Conservation (phyloP, 352 stramenopile genomes). For the Pythium diclinum region DNA sequence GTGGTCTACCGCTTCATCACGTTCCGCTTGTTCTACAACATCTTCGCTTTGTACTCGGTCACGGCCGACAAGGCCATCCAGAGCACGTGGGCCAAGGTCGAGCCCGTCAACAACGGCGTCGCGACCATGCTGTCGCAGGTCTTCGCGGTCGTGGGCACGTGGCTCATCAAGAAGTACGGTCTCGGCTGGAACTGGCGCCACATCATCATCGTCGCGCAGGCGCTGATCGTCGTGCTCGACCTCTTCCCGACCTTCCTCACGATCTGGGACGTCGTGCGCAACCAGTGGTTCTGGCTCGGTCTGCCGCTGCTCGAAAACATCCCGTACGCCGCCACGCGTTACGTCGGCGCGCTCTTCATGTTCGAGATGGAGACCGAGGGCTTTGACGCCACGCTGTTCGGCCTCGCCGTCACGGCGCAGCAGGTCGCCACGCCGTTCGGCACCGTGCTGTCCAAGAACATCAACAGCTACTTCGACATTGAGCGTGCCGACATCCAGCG, state of each 20-base stretch:
- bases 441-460: slow-evolving; percentile 22
- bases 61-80: slow-evolving; percentile 47
- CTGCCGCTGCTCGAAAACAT: slow-evolving; percentile 25
- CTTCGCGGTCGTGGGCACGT: slow-evolving; percentile 40
- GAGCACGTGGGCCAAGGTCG: slow-evolving; percentile 50
- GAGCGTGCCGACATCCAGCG: slow-evolving; percentile 13
- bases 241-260: slow-evolving; percentile 22
- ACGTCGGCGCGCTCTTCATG: slow-evolving; percentile 20
- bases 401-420: slow-evolving; percentile 24
- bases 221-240: slow-evolving; percentile 11
- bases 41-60: slow-evolving; percentile 45
- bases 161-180: slow-evolving; percentile 40
- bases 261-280: slow-evolving; percentile 27
- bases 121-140: slow-evolving; percentile 42
- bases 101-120: slow-evolving; percentile 55
- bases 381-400: slow-evolving; percentile 29
- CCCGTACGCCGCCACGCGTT: slow-evolving; percentile 19
- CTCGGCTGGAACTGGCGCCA: slow-evolving; percentile 53
- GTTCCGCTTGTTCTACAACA: slow-evolving; percentile 30
- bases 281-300: slow-evolving; percentile 25
- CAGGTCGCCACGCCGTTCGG: slow-evolving; percentile 23
- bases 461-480: slow-evolving; percentile 23
- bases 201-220: not conserved
- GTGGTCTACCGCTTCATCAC: slow-evolving; percentile 33
- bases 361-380: slow-evolving; percentile 27